Evolutionary conservation across 495 filamentous ascomycete genomes (phyloP).

Genomic region (Hypoxylon fuscum): DNA sequence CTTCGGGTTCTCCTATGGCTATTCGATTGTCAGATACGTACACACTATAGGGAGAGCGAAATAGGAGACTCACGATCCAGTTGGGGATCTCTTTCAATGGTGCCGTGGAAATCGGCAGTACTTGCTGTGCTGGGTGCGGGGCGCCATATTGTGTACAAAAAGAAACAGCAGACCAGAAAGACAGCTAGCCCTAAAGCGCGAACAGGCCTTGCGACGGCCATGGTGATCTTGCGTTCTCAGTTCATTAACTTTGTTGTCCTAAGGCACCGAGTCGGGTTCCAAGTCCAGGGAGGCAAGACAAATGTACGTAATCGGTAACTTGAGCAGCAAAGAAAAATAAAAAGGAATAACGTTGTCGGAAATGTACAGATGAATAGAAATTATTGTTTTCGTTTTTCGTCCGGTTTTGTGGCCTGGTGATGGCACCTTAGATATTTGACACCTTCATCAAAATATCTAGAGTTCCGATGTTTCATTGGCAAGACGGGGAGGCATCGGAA

Average conservation of each 20-base stretch:
- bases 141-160: slow-evolving; percentile 75
- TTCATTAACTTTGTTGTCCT: slow-evolving; percentile 36
- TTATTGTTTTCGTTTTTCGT: slow-evolving; percentile 3
- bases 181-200: slow-evolving; percentile 78
- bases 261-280: not conserved
- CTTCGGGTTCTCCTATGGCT: slow-evolving; percentile 86
- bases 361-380: slow-evolving; percentile 35
- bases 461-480: slow-evolving; percentile 11
- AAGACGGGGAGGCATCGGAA: slow-evolving; percentile 17
- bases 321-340: not conserved
- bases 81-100: slow-evolving; percentile 78
- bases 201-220: slow-evolving; percentile 85
- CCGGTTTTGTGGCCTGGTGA: not conserved
- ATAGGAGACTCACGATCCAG: slow-evolving; percentile 71
- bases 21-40: slow-evolving; percentile 17
- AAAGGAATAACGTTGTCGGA: slow-evolving; percentile 8
- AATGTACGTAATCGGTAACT: not conserved
- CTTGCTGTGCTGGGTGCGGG: slow-evolving; percentile 47
- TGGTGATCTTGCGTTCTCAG: slow-evolving; percentile 49
- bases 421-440: slow-evolving; percentile 19
- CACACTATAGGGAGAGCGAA: not conserved
- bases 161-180: slow-evolving; percentile 74
- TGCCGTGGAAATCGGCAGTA: slow-evolving; percentile 52
- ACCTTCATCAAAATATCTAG: slow-evolving; percentile 5
- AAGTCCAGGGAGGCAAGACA: not conserved